Base-by-base conservation (phyloP, 441 rosid species). In the Omphalea diandra region DNA sequence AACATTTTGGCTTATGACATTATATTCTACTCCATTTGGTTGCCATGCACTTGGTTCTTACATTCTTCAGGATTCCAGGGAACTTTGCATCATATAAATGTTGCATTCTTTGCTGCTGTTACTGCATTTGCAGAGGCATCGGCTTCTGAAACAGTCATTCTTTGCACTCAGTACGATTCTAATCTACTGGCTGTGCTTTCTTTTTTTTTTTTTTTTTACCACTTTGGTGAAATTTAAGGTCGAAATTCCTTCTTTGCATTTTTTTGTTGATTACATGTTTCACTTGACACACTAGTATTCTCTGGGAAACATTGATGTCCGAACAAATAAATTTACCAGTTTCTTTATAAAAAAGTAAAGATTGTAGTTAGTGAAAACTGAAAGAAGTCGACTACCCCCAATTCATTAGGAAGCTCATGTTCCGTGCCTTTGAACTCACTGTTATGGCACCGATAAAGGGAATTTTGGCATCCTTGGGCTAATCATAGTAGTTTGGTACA, bases 51-150 rank as follows among this genome's bases (percentile, higher is more conserved):
- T 59, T 40, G 55, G 24, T 65, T 49, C 58, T 67, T 36, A 65
- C 49, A n/a, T 26, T 35, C 33, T 63, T 66, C 69, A 56, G 72
- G 33, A 46, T 78, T 68, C 66, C 75, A 81, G 90, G 79, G 76
- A 71, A 80, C 75, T 68, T 67, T 75, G 55, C 73, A 66, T 35
- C 73, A 76, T 46, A 79, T 64, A 72, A 78, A 79, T 74, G 80
- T 52, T 68, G 82, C 83, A 44, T 76, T 71, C 60, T 54, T 75
- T 40, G 68, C 85, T 8, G 86, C 85, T n/a, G 74, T 70, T 50
- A 72, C 41, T 2, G 80, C 81, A 24, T 36, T 81, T 24, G 85
- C 84, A 74, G 86, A 79, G 72, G 83, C 87, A 64, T 83, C 82
- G 1, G 81, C 76, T 60, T 67, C 69, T 64, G 81, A 84, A 61